Evolutionary conservation across 2,329 filamentous ascomycete genomes (phyloP).

Genomic region (Aspergillus phoenicis): DNA sequence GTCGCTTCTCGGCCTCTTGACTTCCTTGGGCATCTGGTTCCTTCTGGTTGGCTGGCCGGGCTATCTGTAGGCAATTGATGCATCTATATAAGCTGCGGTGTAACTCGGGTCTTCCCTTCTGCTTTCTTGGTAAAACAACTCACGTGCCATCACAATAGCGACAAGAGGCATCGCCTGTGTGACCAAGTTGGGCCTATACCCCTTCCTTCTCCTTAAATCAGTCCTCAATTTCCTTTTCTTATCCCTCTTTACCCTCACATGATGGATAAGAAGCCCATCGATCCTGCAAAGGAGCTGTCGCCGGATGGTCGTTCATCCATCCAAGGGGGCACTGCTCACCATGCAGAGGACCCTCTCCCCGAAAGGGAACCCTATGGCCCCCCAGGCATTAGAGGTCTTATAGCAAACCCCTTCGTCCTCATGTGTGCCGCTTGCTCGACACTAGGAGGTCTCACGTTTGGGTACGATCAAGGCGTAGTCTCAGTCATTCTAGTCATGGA

Average conservation of each 20-base stretch:
- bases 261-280: conserved; percentile 26
- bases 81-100: conserved; percentile 14
- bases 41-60: conserved; percentile 8
- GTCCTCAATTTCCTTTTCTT: no score
- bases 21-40: background rate
- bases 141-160: background rate
- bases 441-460: conserved; percentile 54
- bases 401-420: conserved; percentile 53
- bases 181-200: background rate
- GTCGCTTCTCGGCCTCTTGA: conserved; percentile 9
- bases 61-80: background rate
- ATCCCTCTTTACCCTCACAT: background rate
- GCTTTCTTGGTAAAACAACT: background rate
- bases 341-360: conserved; percentile 35
- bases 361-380: conserved; percentile 38
- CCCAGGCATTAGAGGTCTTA: conserved; percentile 50
- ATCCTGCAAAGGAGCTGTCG: conserved; percentile 21
- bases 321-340: conserved; percentile 34
- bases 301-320: conserved; percentile 19
- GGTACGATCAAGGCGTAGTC: conserved; percentile 52
- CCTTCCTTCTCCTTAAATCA: background rate
- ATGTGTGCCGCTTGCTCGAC: conserved; percentile 56
- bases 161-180: background rate
- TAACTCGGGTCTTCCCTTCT: background rate
- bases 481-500: conserved; percentile 56